Percentiles rank a stretch among this genome's conserved stretches.
phyloP scores from a whole-genome alignment of 2,329 filamentous ascomycete species.

The Cryphonectria radicalis region DNA sequence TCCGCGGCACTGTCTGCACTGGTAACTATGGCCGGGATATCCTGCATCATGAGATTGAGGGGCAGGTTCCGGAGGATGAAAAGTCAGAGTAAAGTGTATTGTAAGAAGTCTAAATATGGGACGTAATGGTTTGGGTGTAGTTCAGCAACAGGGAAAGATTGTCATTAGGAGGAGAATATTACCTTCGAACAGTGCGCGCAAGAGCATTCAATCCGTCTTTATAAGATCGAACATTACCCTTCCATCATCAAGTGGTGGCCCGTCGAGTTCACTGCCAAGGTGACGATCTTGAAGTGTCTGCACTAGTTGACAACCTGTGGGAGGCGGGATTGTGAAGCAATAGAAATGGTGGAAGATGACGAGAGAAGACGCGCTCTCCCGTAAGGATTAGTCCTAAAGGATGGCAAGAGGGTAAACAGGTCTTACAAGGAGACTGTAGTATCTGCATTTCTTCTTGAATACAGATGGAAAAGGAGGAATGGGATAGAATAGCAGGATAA shows the following conservation, averaged over 20 bases:
- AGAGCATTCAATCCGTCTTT: background rate
- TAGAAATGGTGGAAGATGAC: too few relatives aligned
- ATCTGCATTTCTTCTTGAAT: background rate
- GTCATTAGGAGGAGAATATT: too few relatives aligned
- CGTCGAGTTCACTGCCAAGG: too few relatives aligned
- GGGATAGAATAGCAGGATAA: background rate
- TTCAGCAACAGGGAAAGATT: background rate
- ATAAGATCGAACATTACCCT: background rate
- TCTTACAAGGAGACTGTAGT: too few relatives aligned
- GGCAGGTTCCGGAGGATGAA: background rate
- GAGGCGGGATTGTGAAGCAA: too few relatives aligned
- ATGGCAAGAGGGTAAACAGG: too few relatives aligned
- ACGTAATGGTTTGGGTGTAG: background rate
- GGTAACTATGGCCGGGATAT: slow-evolving; percentile 7
- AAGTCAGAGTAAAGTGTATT: background rate
- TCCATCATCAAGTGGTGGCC: too few relatives aligned
- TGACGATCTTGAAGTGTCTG: too few relatives aligned
- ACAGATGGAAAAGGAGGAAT: background rate
- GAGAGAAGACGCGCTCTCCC: too few relatives aligned
- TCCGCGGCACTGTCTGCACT: background rate
- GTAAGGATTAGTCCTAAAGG: too few relatives aligned
- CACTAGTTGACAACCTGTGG: too few relatives aligned
- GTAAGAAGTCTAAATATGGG: background rate
- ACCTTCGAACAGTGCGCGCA: background rate
- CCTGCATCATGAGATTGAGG: background rate